These are phyloP conservation scores for Suhomyces faveliae DNA, from an alignment of 805 yeast genomes.

Conservation along the genomic window DNA sequence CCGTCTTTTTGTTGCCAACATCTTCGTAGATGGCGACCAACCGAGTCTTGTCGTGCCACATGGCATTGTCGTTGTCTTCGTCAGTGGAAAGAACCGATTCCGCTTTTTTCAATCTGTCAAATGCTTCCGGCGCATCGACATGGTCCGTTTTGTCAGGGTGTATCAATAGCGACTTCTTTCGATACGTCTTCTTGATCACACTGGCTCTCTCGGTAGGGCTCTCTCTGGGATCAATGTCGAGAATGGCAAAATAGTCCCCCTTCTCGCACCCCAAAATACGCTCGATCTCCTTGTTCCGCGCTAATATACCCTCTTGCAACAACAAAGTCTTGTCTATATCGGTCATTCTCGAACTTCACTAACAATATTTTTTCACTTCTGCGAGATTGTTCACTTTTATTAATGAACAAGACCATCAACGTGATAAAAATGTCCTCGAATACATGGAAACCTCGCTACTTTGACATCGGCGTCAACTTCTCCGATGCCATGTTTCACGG, in stretches of 20 bases:
- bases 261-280: slow-evolving; percentile 49
- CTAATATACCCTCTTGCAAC: slow-evolving; percentile 26
- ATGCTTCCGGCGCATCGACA: slow-evolving; percentile 61
- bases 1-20: slow-evolving; percentile 5
- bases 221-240: slow-evolving; percentile 40
- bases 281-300: slow-evolving; percentile 52
- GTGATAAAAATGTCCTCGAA: not conserved
- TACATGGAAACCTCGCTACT: slow-evolving; percentile 42
- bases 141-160: slow-evolving; percentile 68
- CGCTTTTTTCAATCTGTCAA: slow-evolving; percentile 58
- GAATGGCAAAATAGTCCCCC: slow-evolving; percentile 54
- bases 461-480: slow-evolving; percentile 64
- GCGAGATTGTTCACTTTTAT: not conserved
- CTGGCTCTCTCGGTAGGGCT: slow-evolving; percentile 36
- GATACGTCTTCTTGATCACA: slow-evolving; percentile 47
- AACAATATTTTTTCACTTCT: not conserved
- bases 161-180: slow-evolving; percentile 59
- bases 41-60: slow-evolving; percentile 18
- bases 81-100: slow-evolving; percentile 30
- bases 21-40: slow-evolving; percentile 32
- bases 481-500: slow-evolving; percentile 91
- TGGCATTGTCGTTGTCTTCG: slow-evolving; percentile 10
- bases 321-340: slow-evolving; percentile 1
- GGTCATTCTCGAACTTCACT: not conserved
- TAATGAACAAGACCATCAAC: not conserved